Conservation (phyloP, 2,329 filamentous ascomycete genomes). For the Onygena corvina region DNA sequence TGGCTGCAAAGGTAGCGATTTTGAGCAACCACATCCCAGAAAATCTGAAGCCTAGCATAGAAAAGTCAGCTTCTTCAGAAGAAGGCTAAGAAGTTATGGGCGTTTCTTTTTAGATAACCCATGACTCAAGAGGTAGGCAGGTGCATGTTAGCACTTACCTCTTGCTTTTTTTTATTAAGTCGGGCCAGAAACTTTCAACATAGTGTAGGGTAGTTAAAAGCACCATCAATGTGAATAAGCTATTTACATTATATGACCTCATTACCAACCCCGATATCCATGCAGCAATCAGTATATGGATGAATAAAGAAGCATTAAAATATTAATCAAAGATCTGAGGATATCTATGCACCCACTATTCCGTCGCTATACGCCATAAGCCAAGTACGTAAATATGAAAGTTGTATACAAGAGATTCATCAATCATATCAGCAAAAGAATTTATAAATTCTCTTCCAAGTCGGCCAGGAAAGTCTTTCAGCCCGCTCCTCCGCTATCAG, state of each 20-base stretch:
- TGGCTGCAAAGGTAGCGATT: constrained; percentile 7
- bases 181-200: no score
- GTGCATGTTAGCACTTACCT: no score
- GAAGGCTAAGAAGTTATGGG: neutral
- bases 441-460: constrained; percentile 14
- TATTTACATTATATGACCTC: no score
- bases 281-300: no score
- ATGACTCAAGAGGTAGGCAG: no score
- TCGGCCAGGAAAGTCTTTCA: constrained; percentile 11
- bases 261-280: no score
- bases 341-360: neutral
- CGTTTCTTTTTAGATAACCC: neutral
- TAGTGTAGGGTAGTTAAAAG: no score
- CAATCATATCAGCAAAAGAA: constrained; percentile 9
- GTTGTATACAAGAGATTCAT: neutral
- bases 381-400: neutral
- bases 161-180: no score
- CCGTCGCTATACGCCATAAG: neutral
- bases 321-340: neutral
- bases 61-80: neutral
- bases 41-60: neutral
- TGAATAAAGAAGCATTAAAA: neutral
- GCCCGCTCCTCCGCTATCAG: constrained; percentile 38
- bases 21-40: constrained; percentile 7
- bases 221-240: no score